Conservation (phyloP, 2,329 filamentous ascomycete species). For the Plectosphaerella sp. region DNA sequence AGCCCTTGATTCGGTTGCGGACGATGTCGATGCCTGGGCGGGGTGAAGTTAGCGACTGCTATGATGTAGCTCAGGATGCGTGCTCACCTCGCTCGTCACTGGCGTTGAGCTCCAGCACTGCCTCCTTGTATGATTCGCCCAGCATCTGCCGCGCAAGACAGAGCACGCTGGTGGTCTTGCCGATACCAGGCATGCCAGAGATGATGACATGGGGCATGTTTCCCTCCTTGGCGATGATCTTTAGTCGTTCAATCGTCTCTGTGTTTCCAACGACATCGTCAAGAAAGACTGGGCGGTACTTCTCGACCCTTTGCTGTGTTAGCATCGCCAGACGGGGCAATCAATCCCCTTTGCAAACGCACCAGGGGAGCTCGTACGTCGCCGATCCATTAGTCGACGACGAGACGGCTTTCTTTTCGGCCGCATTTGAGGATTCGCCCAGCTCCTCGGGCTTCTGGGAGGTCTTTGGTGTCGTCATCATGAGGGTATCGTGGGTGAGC, state of each 20-base stretch:
- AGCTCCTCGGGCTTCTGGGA: constrained; percentile 42
- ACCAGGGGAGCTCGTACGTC: constrained; percentile 79
- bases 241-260: constrained; percentile 93
- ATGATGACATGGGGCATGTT: constrained; percentile 99
- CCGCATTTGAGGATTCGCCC: constrained; percentile 59
- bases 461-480: constrained; percentile 34
- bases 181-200: constrained; percentile 98
- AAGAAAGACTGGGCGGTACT: constrained; percentile 90
- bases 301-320: constrained; percentile 75
- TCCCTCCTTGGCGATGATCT: constrained; percentile 96
- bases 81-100: constrained; percentile 79
- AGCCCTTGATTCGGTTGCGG: constrained; percentile 94
- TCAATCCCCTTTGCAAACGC: constrained; percentile 17
- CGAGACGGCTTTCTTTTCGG: constrained; percentile 51
- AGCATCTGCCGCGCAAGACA: constrained; percentile 89
- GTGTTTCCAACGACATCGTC: constrained; percentile 98
- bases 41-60: too few species aligned
- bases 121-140: constrained; percentile 94
- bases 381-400: constrained; percentile 43
- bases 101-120: constrained; percentile 92
- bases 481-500: background rate
- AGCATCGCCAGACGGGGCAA: background rate
- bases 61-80: constrained; percentile 37
- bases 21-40: constrained; percentile 85
- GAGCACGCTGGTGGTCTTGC: constrained; percentile 93